Conservation (phyloP, 129 eudicot species). For the Escallonia rubra region DNA sequence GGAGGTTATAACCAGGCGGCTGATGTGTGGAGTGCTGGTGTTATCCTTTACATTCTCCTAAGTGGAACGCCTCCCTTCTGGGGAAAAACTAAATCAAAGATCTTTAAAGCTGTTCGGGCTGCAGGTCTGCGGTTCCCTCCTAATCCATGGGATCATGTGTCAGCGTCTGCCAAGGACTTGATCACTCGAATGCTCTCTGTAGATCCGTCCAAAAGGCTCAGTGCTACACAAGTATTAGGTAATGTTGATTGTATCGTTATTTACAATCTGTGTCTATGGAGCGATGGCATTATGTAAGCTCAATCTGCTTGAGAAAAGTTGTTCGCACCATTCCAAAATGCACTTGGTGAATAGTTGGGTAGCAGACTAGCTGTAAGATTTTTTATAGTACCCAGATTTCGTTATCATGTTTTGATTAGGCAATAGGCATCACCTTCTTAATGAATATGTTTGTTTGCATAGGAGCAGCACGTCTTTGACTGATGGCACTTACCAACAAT, state of each 20-base stretch:
- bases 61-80: conserved; percentile 58
- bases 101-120: conserved; percentile 44
- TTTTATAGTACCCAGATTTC: no score
- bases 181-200: conserved; percentile 32
- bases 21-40: conserved; percentile 57
- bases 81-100: conserved; percentile 53
- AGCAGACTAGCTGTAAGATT: no score
- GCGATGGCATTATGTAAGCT: no score
- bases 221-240: conserved; percentile 25
- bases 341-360: no score
- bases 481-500: no score
- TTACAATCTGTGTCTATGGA: not conserved
- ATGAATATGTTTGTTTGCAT: no score
- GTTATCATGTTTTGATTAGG: no score
- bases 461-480: no score
- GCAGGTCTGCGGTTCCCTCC: conserved; percentile 42
- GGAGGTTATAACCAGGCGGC: conserved; percentile 51
- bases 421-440: no score
- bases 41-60: conserved; percentile 44
- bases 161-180: conserved; percentile 46
- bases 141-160: conserved; percentile 37
- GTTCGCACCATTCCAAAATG: no score
- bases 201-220: conserved; percentile 31
- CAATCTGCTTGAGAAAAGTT: no score
- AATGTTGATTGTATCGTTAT: not conserved